Conservation (phyloP, 192 early-diverging fungal species). For the Geosiphon pyriformis region DNA sequence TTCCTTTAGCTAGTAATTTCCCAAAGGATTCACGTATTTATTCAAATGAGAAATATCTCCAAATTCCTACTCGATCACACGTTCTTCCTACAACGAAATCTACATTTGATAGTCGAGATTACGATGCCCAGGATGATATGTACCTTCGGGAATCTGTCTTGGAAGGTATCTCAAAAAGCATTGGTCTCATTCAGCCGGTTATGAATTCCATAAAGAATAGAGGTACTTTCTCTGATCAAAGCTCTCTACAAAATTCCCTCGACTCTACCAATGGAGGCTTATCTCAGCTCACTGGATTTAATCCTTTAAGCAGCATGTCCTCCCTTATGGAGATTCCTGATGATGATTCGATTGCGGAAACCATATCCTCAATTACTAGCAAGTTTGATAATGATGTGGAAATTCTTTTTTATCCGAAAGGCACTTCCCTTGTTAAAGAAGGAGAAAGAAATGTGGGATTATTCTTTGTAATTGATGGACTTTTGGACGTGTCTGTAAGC, state of each 20-base stretch:
- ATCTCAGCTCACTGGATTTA: background rate
- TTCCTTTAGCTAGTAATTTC: background rate
- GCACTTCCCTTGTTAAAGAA: slow-evolving; percentile 69
- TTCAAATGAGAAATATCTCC: slow-evolving; percentile 27
- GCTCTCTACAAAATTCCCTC: slow-evolving; percentile 7
- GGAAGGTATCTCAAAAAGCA: slow-evolving; percentile 53
- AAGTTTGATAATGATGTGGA: slow-evolving; percentile 60
- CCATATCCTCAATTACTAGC: slow-evolving; percentile 27
- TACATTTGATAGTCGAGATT: slow-evolving; percentile 33
- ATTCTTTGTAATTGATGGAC: slow-evolving; percentile 91
- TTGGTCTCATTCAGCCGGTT: slow-evolving; percentile 44
- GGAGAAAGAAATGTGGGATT: slow-evolving; percentile 80
- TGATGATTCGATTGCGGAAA: slow-evolving; percentile 23
- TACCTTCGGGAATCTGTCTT: slow-evolving; percentile 57
- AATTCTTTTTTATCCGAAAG: slow-evolving; percentile 70
- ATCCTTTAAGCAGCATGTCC: slow-evolving; percentile 7
- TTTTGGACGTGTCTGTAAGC: slow-evolving; percentile 64
- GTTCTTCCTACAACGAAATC: slow-evolving; percentile 36
- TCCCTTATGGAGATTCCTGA: slow-evolving; percentile 13
- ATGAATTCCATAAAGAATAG: slow-evolving; percentile 4
- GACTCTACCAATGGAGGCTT: background rate
- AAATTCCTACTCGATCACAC: slow-evolving; percentile 14
- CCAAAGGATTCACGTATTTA: slow-evolving; percentile 1
- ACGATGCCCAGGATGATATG: slow-evolving; percentile 49
- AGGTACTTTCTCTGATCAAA: slow-evolving; percentile 17